Evolutionary conservation across 2,329 filamentous ascomycete genomes (phyloP).

Genomic region (Pseudofabraea citricarpa): DNA sequence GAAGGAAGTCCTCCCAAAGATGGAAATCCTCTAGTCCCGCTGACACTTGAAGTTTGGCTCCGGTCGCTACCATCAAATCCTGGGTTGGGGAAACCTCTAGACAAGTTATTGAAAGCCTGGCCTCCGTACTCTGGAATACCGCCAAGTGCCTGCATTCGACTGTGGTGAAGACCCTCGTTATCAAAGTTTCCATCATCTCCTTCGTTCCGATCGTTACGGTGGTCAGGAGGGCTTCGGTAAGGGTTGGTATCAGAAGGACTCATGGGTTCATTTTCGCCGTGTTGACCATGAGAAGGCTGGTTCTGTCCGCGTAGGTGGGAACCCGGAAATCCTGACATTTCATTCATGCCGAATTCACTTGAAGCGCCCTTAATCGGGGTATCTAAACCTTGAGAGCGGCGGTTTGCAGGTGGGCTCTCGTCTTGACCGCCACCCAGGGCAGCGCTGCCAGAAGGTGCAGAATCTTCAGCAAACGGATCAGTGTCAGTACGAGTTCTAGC

Average conservation of each 20-base stretch:
- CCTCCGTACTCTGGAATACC: conserved; percentile 46
- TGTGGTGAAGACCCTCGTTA: conserved; percentile 31
- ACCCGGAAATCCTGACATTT: conserved; percentile 52
- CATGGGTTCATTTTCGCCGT: conserved; percentile 61
- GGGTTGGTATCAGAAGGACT: conserved; percentile 96
- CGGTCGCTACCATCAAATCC: conserved; percentile 69
- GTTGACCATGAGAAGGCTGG: conserved; percentile 30
- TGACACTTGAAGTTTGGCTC: conserved; percentile 87
- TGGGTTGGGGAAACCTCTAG: conserved; percentile 42
- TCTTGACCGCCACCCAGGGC: conserved; percentile 74
- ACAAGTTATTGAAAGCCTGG: conserved; percentile 49
- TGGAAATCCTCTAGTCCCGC: conserved; percentile 66
- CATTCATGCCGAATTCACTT: conserved; percentile 59
- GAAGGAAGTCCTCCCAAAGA: conserved; percentile 54
- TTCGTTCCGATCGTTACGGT: conserved; percentile 49
- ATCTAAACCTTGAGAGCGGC: conserved; percentile 36
- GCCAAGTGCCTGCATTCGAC: conserved; percentile 46
- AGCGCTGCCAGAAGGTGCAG: conserved; percentile 61
- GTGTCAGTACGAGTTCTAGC: conserved; percentile 64
- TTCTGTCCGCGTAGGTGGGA: conserved; percentile 42
- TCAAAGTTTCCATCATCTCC: conserved; percentile 35
- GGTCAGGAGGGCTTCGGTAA: conserved; percentile 82
- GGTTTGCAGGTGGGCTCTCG: conserved; percentile 46
- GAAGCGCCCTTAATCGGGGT: conserved; percentile 36
- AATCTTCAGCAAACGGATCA: conserved; percentile 68